phyloP scores from a whole-genome alignment of 1,284 basidiomycete species.

The Austroboletus niveus region DNA sequence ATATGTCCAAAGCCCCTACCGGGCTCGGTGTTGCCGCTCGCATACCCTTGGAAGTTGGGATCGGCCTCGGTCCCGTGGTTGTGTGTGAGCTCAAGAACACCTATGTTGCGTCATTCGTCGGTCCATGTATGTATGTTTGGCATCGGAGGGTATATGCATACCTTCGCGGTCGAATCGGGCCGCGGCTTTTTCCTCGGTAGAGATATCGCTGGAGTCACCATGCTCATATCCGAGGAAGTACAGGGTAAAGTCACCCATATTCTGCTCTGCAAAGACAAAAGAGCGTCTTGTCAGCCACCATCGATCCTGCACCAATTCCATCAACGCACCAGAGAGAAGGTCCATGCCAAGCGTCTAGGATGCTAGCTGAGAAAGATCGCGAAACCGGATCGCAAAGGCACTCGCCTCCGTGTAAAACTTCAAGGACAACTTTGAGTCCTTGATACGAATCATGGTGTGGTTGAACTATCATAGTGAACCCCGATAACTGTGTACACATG shows the following conservation, averaged over 20 bases:
- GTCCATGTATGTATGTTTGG: neutral
- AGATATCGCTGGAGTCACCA: constrained; percentile 43
- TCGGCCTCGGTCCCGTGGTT: constrained; percentile 90
- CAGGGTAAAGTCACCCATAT: constrained; percentile 64
- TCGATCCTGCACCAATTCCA: neutral
- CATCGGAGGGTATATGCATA: constrained; percentile 22
- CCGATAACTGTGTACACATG: neutral
- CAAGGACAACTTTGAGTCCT: constrained; percentile 80
- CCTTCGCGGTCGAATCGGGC: constrained; percentile 64
- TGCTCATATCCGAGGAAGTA: constrained; percentile 83
- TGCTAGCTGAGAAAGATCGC: constrained; percentile 8
- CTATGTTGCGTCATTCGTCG: constrained; percentile 31
- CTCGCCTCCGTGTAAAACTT: constrained; percentile 72
- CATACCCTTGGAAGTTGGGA: constrained; percentile 75
- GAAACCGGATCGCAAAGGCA: neutral
- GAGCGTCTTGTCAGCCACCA: neutral
- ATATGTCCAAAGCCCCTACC: constrained; percentile 85
- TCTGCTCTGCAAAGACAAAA: constrained; percentile 39
- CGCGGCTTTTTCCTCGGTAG: constrained; percentile 46
- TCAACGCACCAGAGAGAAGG: constrained; percentile 55
- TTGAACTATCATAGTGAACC: constrained; percentile 57
- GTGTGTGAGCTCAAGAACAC: constrained; percentile 84
- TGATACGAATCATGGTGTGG: constrained; percentile 89
- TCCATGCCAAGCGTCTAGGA: constrained; percentile 83
- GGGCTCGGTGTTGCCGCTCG: constrained; percentile 82